phyloP scores from a whole-genome alignment of 2,329 filamentous ascomycete genomes.

The Xylaria arbuscula region DNA sequence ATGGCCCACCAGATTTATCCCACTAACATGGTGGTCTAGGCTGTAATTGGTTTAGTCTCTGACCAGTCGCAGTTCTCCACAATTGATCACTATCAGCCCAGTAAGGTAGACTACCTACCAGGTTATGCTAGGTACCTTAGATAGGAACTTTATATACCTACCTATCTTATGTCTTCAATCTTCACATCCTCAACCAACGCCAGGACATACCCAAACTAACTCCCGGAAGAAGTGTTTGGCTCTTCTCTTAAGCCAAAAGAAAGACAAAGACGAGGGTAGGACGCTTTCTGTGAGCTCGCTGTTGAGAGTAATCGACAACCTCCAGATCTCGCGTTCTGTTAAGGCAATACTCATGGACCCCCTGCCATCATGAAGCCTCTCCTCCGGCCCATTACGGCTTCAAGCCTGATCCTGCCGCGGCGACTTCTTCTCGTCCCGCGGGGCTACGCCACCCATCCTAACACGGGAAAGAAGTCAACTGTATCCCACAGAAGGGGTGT shows the following conservation, averaged over 20 bases:
- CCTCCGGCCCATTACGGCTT: slow-evolving; percentile 53
- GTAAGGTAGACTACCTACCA: neutral
- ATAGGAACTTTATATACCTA: no score
- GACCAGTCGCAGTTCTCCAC: slow-evolving; percentile 32
- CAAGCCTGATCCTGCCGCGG: slow-evolving; percentile 48
- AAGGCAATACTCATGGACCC: slow-evolving; percentile 46
- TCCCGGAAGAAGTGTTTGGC: neutral
- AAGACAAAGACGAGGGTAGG: neutral
- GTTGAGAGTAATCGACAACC: slow-evolving; percentile 13
- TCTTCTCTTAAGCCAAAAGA: neutral
- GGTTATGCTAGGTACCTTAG: neutral
- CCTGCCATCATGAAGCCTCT: slow-evolving; percentile 60
- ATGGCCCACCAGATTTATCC: slow-evolving; percentile 35
- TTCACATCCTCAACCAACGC: slow-evolving; percentile 38
- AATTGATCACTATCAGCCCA: slow-evolving; percentile 35
- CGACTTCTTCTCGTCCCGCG: slow-evolving; percentile 57
- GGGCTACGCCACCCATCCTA: slow-evolving; percentile 70
- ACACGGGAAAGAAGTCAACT: slow-evolving; percentile 51
- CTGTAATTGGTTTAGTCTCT: slow-evolving; percentile 34
- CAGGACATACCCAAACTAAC: neutral
- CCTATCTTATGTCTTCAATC: no score
- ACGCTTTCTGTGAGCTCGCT: neutral
- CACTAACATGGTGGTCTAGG: slow-evolving; percentile 32
- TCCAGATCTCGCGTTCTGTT: slow-evolving; percentile 32
- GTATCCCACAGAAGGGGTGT: slow-evolving; percentile 65